phyloP scores from a whole-genome alignment of 331 rosid genomes.

The Pyracantha coccinea region DNA sequence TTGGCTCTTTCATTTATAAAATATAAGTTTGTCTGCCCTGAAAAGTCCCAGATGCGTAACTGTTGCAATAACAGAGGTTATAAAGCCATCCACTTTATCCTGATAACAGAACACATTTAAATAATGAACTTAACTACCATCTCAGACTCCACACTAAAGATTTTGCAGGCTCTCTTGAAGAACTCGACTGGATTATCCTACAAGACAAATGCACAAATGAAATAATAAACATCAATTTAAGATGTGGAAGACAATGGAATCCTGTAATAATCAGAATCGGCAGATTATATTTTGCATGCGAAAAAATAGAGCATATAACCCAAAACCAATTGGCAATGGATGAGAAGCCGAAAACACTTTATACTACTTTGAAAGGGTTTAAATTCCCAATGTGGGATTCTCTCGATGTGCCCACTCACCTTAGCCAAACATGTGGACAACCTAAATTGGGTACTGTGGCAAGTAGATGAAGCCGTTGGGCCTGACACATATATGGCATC shows the following conservation, averaged over 20 bases:
- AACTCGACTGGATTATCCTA: slow-evolving; percentile 81
- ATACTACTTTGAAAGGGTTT: neutral
- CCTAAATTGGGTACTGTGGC: neutral
- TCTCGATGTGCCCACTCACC: neutral
- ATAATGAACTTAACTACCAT: slow-evolving; percentile 49
- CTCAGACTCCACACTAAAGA: slow-evolving; percentile 79
- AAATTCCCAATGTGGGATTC: neutral
- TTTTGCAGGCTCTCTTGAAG: slow-evolving; percentile 85
- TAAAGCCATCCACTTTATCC: slow-evolving; percentile 19
- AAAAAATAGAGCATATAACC: neutral
- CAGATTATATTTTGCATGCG: neutral
- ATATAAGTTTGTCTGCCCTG: slow-evolving; percentile 61
- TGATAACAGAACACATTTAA: slow-evolving; percentile 11
- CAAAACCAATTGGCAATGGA: neutral
- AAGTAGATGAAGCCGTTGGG: neutral
- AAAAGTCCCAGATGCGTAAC: slow-evolving; percentile 92
- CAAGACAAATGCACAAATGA: slow-evolving; percentile 2
- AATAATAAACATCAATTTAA: slow-evolving; percentile 15
- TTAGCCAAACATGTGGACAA: neutral
- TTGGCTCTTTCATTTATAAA: slow-evolving; percentile 39
- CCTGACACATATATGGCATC: neutral
- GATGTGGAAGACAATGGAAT: neutral
- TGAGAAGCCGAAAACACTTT: neutral
- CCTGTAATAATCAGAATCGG: neutral
- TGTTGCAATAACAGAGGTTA: slow-evolving; percentile 41